A percentile compares a stretch with the other conserved stretches of the same genome.
These are phyloP conservation scores for Chlamydomonas asymmetrica DNA, from an alignment of 139 green algal genomes.

Conservation along the genomic window DNA sequence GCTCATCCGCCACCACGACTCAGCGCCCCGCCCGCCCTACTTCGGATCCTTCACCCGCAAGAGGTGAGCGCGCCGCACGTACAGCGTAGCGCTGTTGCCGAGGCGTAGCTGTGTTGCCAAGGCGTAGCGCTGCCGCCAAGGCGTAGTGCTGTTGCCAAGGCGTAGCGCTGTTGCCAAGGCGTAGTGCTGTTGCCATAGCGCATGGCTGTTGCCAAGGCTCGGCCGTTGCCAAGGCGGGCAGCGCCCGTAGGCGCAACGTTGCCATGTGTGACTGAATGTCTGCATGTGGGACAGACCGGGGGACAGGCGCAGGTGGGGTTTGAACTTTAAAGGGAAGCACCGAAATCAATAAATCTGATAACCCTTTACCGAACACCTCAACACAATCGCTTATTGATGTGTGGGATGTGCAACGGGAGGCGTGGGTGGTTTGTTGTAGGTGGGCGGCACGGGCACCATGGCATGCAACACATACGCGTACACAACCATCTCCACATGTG, in stretches of 20 bases:
- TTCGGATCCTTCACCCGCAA: constrained; percentile 51
- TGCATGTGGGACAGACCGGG: too few species aligned
- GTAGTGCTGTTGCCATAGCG: too few species aligned
- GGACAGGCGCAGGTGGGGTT: too few species aligned
- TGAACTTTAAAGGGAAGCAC: too few species aligned
- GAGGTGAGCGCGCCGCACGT: constrained; percentile 21
- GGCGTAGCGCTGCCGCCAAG: neutral
- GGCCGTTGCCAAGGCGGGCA: too few species aligned
- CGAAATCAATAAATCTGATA: too few species aligned
- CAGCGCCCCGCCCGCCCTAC: constrained; percentile 56
- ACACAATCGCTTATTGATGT: neutral
- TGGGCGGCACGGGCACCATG: neutral
- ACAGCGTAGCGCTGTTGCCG: neutral
- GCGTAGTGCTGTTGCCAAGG: neutral
- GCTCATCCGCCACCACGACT: constrained; percentile 41
- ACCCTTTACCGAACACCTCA: too few species aligned
- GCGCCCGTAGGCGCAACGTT: too few species aligned
- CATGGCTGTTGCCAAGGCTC: too few species aligned
- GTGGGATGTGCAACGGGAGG: neutral
- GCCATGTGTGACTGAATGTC: too few species aligned
- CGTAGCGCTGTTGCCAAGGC: neutral
- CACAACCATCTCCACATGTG: neutral
- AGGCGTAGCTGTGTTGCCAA: neutral
- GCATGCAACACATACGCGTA: neutral
- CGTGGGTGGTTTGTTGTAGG: neutral